Evolutionary conservation across 2,329 filamentous ascomycete species (phyloP), one percentile per base, ranked within the genome.

Genomic region (Colletotrichum melonis): DNA sequence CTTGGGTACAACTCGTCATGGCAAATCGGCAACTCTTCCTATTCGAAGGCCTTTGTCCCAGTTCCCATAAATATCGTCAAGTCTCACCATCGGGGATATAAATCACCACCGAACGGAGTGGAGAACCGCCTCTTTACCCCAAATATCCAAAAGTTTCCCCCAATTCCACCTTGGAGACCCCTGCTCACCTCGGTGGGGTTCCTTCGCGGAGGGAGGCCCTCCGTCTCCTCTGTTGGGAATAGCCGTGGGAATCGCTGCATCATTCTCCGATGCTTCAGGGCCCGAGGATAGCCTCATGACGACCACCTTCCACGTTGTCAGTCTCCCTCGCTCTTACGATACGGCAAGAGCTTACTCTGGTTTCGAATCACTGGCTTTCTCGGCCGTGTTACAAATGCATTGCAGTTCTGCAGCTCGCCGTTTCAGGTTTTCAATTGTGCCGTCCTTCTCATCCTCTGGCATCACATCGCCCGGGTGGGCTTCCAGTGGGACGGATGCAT

Each of bases 71-170:
- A 14, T 28, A n/a, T 28, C 22, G n/a, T 19, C 54, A 28, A 49
- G 38, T 57, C 65, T 69, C 59, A 3, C 32, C 65, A 22, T 60
- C 65, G 69, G 69, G 38, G 62, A 64, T 72, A 72, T 72, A 72
- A 59, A 72, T 69, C 58, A 59, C 69, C 58, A 64, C 59, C 66
- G 24, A 11, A n/a, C 30, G 8, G 5, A 9, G 70, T 59, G 38
- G 66, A 62, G 30, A 49, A 60, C 9, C 22, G 22, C 32, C 9
- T 14, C 19, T 11, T 26, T 70, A 65, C 70, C 70, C 70, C 66
- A 69, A 69, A 69, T 22, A 4, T 9, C 70, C 66, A 69, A 69
- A 69, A 22, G 6, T 6, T 11, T 49, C 67, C 46, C 32, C 59
- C 56, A 54, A 66, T 28, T n/a, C 19, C 62, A 66, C 16, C 35